Base-by-base conservation (phyloP, 805 yeast species). In the Kazachstania viticola region DNA sequence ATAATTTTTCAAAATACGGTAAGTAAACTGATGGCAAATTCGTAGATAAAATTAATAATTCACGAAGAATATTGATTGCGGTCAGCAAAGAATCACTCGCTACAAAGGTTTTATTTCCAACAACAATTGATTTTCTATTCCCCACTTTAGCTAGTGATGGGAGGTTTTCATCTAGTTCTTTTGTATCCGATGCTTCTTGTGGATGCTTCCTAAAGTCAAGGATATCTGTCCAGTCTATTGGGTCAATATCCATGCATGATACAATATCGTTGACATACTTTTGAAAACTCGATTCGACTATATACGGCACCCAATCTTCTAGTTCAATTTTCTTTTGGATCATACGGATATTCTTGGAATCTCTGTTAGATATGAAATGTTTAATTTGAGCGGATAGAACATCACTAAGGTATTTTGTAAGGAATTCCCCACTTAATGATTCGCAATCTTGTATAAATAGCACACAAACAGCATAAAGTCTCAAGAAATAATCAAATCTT, bases 361-460 rank as follows among this genome's bases (percentile, higher is more conserved):
- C 85, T 43, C 69, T 68, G 21, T 72, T 61, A 19, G 61, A 61
- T 23, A 73, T 57, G 49, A 72, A 85, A 33, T 69, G 66, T 37
- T 67, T 73, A 4, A 79, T 65, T 40, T 82, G 94, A 21, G 68
- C 65, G n/a, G 67, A 70, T 12, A 85, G 56, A 45, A 75, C 70
- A 35, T 76, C 82, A 32, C 77, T 72, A 18, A 88, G 58, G n/a
- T 72, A 75, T 17, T 67, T 64, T 1, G 73, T 65, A 11, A 67
- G 54, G 6, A 70, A 65, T 35, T 67, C 72, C 0, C 94, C 94
- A 4, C 84, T 75, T 4, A 87, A 69, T 11, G 74, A 64, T 53
- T 91, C 97, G 52, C 94, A 82, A 48, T 84, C 94, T 29, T 71
- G 71, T 26, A 85, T 62, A 49, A 87, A 87, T 15, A 77, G 63